These are phyloP conservation scores for Arachis monticola DNA, from an alignment of 331 rosid genomes.

Conservation along the genomic window DNA sequence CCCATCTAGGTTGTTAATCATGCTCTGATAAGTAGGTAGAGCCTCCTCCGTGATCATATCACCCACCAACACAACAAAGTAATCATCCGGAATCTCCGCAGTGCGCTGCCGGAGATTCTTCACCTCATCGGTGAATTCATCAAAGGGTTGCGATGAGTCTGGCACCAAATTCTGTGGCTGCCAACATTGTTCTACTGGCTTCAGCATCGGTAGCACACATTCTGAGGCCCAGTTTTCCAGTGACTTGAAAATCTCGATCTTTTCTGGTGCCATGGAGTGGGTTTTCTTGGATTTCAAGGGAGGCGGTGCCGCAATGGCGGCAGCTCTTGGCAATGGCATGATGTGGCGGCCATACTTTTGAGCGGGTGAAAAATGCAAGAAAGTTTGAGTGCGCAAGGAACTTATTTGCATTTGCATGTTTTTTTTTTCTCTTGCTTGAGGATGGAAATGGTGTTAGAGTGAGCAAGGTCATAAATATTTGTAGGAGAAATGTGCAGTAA, in stretches of 20 bases:
- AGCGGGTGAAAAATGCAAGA: constrained; percentile 24
- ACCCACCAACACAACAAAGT: constrained; percentile 69
- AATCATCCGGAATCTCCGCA: constrained; percentile 65
- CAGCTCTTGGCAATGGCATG: not conserved
- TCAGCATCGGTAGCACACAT: constrained; percentile 53
- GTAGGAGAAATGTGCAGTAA: not conserved
- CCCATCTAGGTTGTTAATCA: constrained; percentile 65
- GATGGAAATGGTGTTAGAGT: not conserved
- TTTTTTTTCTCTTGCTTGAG: not conserved
- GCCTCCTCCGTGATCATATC: constrained; percentile 86
- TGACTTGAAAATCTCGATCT: constrained; percentile 59
- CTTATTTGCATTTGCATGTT: constrained; percentile 57
- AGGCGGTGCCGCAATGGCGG: constrained; percentile 7
- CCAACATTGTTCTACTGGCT: constrained; percentile 70
- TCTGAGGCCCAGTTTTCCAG: constrained; percentile 65
- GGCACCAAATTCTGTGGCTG: constrained; percentile 61
- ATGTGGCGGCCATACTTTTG: constrained; percentile 19
- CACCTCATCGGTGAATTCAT: constrained; percentile 62
- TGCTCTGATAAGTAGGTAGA: constrained; percentile 74
- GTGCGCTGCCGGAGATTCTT: constrained; percentile 59
- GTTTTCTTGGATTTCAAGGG: constrained; percentile 24
- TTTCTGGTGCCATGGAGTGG: constrained; percentile 60
- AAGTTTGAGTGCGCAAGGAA: constrained; percentile 18
- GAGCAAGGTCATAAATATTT: not conserved
- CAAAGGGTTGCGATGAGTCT: constrained; percentile 42